Percentiles rank a stretch among this genome's conserved stretches.
Evolutionary conservation across 306 rosid genomes (phyloP).

Genomic region (Acacia confusa): DNA sequence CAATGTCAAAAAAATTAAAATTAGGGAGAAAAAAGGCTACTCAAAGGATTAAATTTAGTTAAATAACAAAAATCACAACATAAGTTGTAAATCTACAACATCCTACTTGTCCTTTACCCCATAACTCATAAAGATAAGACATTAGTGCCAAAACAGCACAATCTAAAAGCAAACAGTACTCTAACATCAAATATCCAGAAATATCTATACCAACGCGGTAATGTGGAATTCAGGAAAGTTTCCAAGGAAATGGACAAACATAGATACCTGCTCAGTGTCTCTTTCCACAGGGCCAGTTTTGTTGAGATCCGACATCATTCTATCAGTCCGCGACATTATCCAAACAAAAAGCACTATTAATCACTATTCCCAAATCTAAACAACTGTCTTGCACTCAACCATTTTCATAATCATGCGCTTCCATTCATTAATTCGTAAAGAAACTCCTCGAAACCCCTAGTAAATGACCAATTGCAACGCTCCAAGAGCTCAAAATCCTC

Average conservation of each 20-base stretch:
- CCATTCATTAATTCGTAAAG: conserved; percentile 61
- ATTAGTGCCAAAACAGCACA: conserved; percentile 17
- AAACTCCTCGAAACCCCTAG: conserved; percentile 38
- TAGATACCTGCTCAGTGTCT: conserved; percentile 91
- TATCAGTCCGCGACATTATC: conserved; percentile 64
- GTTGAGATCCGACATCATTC: conserved; percentile 91
- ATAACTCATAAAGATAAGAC: neutral
- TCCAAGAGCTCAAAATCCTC: conserved; percentile 45
- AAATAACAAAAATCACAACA: neutral
- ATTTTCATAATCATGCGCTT: conserved; percentile 63
- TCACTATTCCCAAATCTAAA: conserved; percentile 57
- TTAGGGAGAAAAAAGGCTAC: neutral
- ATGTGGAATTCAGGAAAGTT: conserved; percentile 1
- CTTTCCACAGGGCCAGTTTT: conserved; percentile 86
- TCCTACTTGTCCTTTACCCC: neutral
- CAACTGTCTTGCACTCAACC: conserved; percentile 48
- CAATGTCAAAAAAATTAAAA: neutral
- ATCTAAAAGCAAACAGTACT: conserved; percentile 27
- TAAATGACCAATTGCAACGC: conserved; percentile 39
- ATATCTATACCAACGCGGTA: conserved; percentile 17
- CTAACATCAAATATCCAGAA: conserved; percentile 25
- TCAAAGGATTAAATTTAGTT: neutral
- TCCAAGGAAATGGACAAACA: conserved; percentile 25
- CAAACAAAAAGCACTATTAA: conserved; percentile 33
- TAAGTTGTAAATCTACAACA: neutral